Percentiles rank a stretch among this genome's conserved stretches.
Conservation (phyloP, 352 stramenopile genomes). For the Thraustotheca clavata region DNA sequence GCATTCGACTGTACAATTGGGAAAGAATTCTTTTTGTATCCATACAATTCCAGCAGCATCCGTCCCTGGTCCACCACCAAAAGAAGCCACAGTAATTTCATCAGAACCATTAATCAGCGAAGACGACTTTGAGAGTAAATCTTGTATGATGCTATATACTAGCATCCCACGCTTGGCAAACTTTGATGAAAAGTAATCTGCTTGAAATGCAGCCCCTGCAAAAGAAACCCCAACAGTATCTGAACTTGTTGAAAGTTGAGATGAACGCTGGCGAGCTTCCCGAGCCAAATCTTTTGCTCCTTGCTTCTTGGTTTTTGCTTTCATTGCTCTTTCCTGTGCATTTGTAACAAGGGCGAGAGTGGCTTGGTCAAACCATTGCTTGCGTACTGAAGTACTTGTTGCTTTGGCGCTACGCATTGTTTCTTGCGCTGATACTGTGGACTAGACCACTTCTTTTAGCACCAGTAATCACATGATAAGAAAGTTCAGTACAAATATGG, state of each 20-base stretch:
- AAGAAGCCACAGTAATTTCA: slow-evolving; percentile 6
- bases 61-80: slow-evolving; percentile 17
- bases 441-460: neutral
- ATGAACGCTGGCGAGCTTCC: slow-evolving; percentile 14
- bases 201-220: slow-evolving; percentile 18
- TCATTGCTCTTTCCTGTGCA: slow-evolving; percentile 5
- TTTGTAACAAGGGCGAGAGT: slow-evolving; percentile 3
- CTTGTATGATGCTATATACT: slow-evolving; percentile 15
- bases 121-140: neutral
- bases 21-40: slow-evolving; percentile 19
- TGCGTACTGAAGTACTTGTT: neutral
- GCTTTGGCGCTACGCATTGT: neutral
- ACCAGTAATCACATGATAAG: no score
- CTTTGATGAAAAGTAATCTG: slow-evolving; percentile 21
- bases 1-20: neutral
- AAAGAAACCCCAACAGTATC: slow-evolving; percentile 21
- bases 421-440: neutral
- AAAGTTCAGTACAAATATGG: no score
- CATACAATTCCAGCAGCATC: slow-evolving; percentile 18
- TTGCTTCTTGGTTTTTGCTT: slow-evolving; percentile 5
- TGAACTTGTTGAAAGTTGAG: slow-evolving; percentile 15
- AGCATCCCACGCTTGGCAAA: slow-evolving; percentile 18
- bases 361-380: slow-evolving; percentile 15
- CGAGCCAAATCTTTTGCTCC: slow-evolving; percentile 5
- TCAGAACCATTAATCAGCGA: neutral